phyloP scores from a whole-genome alignment of 2,329 filamentous ascomycete genomes.

The Plectosphaerella cucumerina region DNA sequence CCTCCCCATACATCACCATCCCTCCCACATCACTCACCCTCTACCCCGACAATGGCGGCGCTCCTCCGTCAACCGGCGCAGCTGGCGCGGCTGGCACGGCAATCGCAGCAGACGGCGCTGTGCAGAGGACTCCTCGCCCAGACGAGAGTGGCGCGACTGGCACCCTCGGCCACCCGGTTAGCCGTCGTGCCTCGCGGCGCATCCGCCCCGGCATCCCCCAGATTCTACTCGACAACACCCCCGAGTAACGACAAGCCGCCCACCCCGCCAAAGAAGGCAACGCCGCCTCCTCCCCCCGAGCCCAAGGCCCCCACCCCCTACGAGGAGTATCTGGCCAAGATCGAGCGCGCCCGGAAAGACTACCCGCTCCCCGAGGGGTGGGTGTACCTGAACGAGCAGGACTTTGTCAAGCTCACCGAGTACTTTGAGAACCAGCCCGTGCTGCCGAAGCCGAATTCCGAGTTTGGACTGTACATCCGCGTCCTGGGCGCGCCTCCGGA shows the following conservation, averaged over 20 bases:
- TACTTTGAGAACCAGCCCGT: conserved; percentile 49
- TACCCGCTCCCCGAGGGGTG: conserved; percentile 40
- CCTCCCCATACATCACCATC: not conserved
- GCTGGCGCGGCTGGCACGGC: conserved; percentile 58
- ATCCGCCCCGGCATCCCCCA: conserved; percentile 18
- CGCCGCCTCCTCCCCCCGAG: conserved; percentile 16
- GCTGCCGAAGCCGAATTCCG: conserved; percentile 42
- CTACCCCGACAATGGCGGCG: conserved; percentile 53
- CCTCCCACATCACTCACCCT: conserved; percentile 3
- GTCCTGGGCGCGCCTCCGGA: conserved; percentile 67
- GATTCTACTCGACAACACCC: conserved; percentile 32
- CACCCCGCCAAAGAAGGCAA: conserved; percentile 10
- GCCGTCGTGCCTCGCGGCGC: conserved; percentile 23
- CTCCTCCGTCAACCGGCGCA: conserved; percentile 63
- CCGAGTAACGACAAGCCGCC: conserved; percentile 27
- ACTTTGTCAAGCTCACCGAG: conserved; percentile 50
- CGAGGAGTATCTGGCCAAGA: conserved; percentile 1
- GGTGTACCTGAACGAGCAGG: conserved; percentile 40
- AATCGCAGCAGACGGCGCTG: conserved; percentile 47
- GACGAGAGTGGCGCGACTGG: conserved; percentile 24
- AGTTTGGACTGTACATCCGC: conserved; percentile 5
- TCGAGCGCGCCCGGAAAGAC: conserved; percentile 14
- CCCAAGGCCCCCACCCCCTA: conserved; percentile 4
- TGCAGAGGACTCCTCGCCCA: conserved; percentile 35
- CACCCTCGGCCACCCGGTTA: conserved; percentile 29